Percentiles rank a stretch among this genome's conserved stretches.
These are phyloP conservation scores for Adansonia rubrostipa DNA, from an alignment of 441 rosid genomes.

Conservation along the genomic window DNA sequence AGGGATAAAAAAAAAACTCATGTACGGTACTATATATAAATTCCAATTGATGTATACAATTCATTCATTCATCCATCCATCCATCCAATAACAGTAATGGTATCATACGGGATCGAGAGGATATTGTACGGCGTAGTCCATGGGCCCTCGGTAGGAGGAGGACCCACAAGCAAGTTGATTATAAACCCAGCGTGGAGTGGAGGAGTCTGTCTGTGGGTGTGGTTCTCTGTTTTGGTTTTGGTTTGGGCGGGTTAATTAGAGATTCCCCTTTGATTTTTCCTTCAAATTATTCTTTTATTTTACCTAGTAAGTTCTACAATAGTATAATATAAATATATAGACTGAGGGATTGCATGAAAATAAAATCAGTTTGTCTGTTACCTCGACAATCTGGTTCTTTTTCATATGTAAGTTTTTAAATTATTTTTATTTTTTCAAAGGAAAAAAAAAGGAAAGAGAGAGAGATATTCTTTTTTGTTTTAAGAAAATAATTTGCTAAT, in stretches of 20 bases:
- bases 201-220: slow-evolving; percentile 21
- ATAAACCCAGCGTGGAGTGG: slow-evolving; percentile 22
- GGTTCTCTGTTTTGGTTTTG: background rate
- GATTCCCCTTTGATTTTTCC: slow-evolving; percentile 10
- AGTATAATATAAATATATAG: background rate
- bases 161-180: slow-evolving; percentile 40
- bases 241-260: background rate
- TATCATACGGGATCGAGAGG: background rate
- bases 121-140: slow-evolving; percentile 12
- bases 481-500: background rate
- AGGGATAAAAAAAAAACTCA: background rate
- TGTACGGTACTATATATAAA: background rate
- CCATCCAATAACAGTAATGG: background rate
- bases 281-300: background rate
- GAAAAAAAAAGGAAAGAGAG: background rate
- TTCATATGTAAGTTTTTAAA: background rate
- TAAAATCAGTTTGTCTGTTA: background rate
- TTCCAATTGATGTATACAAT: background rate
- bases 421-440: background rate
- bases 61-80: no score
- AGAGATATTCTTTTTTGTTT: no score
- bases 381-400: background rate
- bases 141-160: background rate
- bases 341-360: no score
- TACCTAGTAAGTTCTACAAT: no score